These are phyloP conservation scores for Taphrina confusa DNA, from an alignment of 1,139 yeast genomes.

Conservation along the genomic window DNA sequence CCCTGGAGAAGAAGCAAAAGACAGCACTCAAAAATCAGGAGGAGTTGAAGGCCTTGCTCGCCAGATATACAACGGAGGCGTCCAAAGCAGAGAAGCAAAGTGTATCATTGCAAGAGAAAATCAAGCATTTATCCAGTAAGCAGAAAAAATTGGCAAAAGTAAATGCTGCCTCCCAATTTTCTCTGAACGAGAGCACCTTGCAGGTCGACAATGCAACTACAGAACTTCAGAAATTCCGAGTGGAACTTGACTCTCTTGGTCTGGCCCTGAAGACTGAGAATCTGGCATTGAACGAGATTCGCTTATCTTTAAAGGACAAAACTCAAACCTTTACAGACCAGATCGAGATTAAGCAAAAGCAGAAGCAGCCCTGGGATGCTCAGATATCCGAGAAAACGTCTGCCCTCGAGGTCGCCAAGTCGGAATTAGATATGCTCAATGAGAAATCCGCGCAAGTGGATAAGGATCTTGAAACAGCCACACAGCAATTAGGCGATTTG, in stretches of 20 bases:
- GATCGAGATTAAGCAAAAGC: slow-evolving; percentile 63
- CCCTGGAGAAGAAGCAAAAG: slow-evolving; percentile 42
- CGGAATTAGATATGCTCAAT: slow-evolving; percentile 63
- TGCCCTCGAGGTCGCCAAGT: slow-evolving; percentile 63
- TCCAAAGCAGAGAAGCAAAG: slow-evolving; percentile 50
- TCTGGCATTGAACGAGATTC: slow-evolving; percentile 59
- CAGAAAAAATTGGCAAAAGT: slow-evolving; percentile 62
- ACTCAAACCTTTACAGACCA: slow-evolving; percentile 65
- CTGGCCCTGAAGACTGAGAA: slow-evolving; percentile 58
- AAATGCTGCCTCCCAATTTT: slow-evolving; percentile 48
- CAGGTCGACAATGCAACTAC: slow-evolving; percentile 54
- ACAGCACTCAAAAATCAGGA: slow-evolving; percentile 42
- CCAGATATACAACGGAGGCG: slow-evolving; percentile 39
- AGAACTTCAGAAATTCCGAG: slow-evolving; percentile 49
- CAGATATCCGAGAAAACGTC: slow-evolving; percentile 67
- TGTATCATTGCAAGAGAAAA: slow-evolving; percentile 73
- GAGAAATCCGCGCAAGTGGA: slow-evolving; percentile 54
- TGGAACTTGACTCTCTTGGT: slow-evolving; percentile 51
- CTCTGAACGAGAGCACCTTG: slow-evolving; percentile 51
- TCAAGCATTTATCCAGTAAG: slow-evolving; percentile 62
- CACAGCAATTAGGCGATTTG: slow-evolving; percentile 54
- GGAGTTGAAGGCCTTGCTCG: slow-evolving; percentile 28
- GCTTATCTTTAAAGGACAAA: slow-evolving; percentile 68
- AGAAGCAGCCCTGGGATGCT: slow-evolving; percentile 82
- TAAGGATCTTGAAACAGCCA: slow-evolving; percentile 49